phyloP scores from a whole-genome alignment of 2,329 filamentous ascomycete species.

The Westerdykella aurantiaca region DNA sequence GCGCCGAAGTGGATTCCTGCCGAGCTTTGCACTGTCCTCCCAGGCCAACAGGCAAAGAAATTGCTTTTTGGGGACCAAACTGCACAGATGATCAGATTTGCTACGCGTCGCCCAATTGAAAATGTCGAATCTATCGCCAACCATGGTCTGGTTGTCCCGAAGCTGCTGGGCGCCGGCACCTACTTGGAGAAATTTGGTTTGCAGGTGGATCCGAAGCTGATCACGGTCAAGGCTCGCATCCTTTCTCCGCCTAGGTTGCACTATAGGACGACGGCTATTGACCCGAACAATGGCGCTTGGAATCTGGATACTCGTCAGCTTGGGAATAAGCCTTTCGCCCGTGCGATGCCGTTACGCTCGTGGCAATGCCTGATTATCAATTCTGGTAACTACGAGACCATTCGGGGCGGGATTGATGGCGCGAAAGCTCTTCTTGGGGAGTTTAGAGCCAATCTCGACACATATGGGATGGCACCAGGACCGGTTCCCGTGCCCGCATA shows the following conservation, averaged over 20 bases:
- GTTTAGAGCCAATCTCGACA: constrained; percentile 15
- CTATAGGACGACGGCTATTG: constrained; percentile 46
- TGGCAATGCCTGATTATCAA: constrained; percentile 31
- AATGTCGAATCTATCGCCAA: constrained; percentile 28
- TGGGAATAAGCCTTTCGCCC: constrained; percentile 22
- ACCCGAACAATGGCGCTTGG: constrained; percentile 56
- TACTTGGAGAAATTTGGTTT: constrained; percentile 54
- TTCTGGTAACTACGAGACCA: constrained; percentile 12
- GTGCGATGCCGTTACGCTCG: constrained; percentile 12
- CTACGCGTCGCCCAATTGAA: constrained; percentile 22
- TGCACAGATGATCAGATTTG: constrained; percentile 28
- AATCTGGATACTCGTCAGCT: constrained; percentile 50
- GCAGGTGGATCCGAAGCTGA: constrained; percentile 53
- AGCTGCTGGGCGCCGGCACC: constrained; percentile 20
- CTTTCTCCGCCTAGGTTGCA: constrained; percentile 55
- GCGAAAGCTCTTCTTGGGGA: constrained; percentile 7
- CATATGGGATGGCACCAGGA: constrained; percentile 20
- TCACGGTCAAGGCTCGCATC: constrained; percentile 69
- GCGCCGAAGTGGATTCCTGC: constrained; percentile 28
- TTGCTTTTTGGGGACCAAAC: constrained; percentile 25
- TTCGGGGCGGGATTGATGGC: constrained; percentile 13
- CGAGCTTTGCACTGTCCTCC: constrained; percentile 28
- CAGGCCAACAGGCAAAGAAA: constrained; percentile 26
- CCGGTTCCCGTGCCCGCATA: constrained; percentile 9
- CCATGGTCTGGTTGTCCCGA: constrained; percentile 22